Conservation (phyloP, 768 basidiomycete species). For the Tricholomella constricta region DNA sequence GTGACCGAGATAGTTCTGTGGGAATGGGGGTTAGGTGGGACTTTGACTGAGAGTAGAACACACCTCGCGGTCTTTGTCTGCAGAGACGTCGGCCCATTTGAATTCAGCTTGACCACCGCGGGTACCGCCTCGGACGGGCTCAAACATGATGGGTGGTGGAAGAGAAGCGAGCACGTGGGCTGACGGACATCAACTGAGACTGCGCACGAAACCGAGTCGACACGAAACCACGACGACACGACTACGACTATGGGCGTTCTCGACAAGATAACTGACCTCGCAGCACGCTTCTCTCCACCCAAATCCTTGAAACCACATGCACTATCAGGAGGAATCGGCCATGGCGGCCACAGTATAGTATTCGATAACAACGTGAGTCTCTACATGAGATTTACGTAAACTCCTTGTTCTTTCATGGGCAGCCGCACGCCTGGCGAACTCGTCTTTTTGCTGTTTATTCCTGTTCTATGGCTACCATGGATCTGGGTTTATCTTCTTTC, state of each 20-base stretch:
- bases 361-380: constrained; percentile 76
- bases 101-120: constrained; percentile 91
- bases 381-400: too few species aligned
- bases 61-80: constrained; percentile 93
- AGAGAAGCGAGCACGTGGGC: too few species aligned
- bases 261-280: constrained; percentile 56
- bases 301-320: constrained; percentile 40
- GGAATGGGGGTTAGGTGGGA: background rate
- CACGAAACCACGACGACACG: background rate
- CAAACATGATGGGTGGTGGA: too few species aligned
- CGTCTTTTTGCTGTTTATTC: constrained; percentile 65
- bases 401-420: constrained; percentile 44
- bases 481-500: constrained; percentile 56
- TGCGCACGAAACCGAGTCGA: background rate
- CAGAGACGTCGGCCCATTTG: constrained; percentile 89
- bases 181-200: background rate
- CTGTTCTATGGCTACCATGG: constrained; percentile 66
- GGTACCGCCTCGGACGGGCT: constrained; percentile 86
- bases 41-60: constrained; percentile 13
- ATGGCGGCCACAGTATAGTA: constrained; percentile 58
- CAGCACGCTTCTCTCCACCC: constrained; percentile 48
- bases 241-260: constrained; percentile 45
- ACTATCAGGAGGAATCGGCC: constrained; percentile 58
- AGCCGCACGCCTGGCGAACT: constrained; percentile 45
- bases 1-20: constrained; percentile 91